Evolutionary conservation across 75 land plant species (phyloP).

Genomic region (Ceratopteris richardii): DNA sequence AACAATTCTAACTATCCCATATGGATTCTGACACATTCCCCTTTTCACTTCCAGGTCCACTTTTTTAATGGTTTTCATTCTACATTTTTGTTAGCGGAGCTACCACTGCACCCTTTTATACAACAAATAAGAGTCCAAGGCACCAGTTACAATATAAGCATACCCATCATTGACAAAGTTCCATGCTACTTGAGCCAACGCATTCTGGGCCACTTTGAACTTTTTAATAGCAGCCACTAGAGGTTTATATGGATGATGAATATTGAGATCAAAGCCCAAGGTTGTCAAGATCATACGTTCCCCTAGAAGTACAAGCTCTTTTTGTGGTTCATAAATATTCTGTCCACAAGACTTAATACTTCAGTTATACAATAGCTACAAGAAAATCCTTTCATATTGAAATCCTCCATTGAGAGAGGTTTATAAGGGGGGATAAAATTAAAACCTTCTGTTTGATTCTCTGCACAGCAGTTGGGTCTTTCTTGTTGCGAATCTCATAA

Average conservation of each 20-base stretch:
- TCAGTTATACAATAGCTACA: neutral
- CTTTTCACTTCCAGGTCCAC: too few species aligned
- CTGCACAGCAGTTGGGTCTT: slow-evolving; percentile 71
- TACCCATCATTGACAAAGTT: too few species aligned
- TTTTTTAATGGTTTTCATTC: too few species aligned
- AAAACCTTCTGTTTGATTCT: slow-evolving; percentile 69
- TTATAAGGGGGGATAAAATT: neutral
- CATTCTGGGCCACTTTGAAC: slow-evolving; percentile 43
- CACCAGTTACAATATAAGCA: neutral
- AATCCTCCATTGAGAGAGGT: neutral
- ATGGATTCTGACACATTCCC: neutral
- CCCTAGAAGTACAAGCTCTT: slow-evolving; percentile 38
- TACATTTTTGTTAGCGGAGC: too few species aligned
- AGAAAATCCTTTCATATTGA: neutral
- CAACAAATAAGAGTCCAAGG: too few species aligned
- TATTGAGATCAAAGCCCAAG: slow-evolving; percentile 62
- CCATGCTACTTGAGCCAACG: slow-evolving; percentile 65
- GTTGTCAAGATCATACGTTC: slow-evolving; percentile 57
- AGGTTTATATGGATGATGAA: slow-evolving; percentile 66
- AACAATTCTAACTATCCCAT: neutral
- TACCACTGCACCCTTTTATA: too few species aligned
- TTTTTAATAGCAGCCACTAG: slow-evolving; percentile 53
- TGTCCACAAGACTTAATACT: slow-evolving; percentile 11
- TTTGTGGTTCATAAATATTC: slow-evolving; percentile 47
- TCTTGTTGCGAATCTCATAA: slow-evolving; percentile 48